Base-by-base conservation (phyloP, 2,329 filamentous ascomycete species). In the Alternaria brassicae region DNA sequence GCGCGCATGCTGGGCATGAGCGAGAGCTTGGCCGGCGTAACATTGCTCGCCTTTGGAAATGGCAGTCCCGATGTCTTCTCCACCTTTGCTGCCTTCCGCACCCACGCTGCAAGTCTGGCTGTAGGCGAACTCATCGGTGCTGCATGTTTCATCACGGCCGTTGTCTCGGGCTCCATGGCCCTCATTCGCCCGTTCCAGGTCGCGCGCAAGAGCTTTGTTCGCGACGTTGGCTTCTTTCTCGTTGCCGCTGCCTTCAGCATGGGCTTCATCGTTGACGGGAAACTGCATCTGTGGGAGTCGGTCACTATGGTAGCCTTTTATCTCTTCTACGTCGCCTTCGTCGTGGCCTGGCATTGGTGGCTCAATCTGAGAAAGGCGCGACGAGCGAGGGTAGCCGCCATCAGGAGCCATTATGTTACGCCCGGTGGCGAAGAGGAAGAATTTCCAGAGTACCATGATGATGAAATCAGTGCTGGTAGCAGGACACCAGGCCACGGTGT, bases 51-150 rank as follows among this genome's bases (percentile, higher is more conserved):
- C 8, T 96, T 99, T 79, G 95, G 95, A 65, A 99, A 99, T 81
- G 95, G 95, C 52, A 98, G 94, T 62, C 95, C 95, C 2, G 95
- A 99, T 78, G 93, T 99, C 44, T 99, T 99, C 79, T 97, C 93
- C 66, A 99, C 95, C 2, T 98, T 99, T 80, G 95, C 95, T 15
- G 96, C 95, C 68, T 98, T 99, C 92, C 89, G 89, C 72, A 97
- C 93, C 23, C 92, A 98, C 73, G 97, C 93, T 75, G 94, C 94
- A n/a, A 96, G 93, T 81, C 86, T 99, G 83, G 95, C 95, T 1
- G 88, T 99, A 39, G 95, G 95, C 44, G 95, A 99, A 80, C 84
- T 99, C 50, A 92, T 99, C 53, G 95, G 95, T 32, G 95, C 95
- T 10, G 95, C 95, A 32, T 89, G 92, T 63, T 99, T 99, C 80